Conservation (phyloP, 352 stramenopile species). For the Phytopythium oedochilum region DNA sequence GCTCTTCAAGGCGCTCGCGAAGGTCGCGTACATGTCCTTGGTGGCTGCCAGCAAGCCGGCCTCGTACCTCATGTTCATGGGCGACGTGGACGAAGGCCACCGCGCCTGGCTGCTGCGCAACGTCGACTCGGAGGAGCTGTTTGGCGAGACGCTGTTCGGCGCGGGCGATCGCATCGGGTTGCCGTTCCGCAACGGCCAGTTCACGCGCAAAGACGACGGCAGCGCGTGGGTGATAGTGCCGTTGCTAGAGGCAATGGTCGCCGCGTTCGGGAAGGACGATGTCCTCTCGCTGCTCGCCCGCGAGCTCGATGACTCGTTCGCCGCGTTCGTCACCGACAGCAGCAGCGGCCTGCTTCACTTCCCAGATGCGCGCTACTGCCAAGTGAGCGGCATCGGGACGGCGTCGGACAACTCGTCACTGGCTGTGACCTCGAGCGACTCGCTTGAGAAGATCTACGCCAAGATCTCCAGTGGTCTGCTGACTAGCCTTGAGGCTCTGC, state of each 20-base stretch:
- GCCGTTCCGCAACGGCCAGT: constrained; percentile 25
- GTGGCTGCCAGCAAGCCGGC: constrained; percentile 24
- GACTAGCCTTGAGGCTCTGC: constrained; percentile 15
- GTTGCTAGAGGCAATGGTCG: constrained; percentile 26
- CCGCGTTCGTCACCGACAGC: constrained; percentile 19
- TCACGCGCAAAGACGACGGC: constrained; percentile 35
- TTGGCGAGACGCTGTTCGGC: constrained; percentile 28
- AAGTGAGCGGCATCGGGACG: constrained; percentile 14
- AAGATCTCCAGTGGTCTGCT: constrained; percentile 33
- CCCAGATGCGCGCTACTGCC: constrained; percentile 27
- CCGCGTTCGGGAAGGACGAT: constrained; percentile 12
- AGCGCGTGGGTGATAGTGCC: constrained; percentile 34
- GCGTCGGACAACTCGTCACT: background rate
- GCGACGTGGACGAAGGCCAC: constrained; percentile 22
- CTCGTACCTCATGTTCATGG: constrained; percentile 49
- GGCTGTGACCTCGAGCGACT: constrained; percentile 9
- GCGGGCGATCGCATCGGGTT: constrained; percentile 19
- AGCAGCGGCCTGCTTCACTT: constrained; percentile 33
- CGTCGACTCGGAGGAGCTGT: constrained; percentile 22
- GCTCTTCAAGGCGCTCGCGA: constrained; percentile 39
- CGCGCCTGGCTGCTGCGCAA: constrained; percentile 29
- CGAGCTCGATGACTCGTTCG: constrained; percentile 27
- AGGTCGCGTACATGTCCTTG: constrained; percentile 32
- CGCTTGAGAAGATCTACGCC: constrained; percentile 21
- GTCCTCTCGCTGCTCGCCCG: constrained; percentile 13